Base-by-base conservation (phyloP, 306 rosid genomes). In the Medicago ruthenica region DNA sequence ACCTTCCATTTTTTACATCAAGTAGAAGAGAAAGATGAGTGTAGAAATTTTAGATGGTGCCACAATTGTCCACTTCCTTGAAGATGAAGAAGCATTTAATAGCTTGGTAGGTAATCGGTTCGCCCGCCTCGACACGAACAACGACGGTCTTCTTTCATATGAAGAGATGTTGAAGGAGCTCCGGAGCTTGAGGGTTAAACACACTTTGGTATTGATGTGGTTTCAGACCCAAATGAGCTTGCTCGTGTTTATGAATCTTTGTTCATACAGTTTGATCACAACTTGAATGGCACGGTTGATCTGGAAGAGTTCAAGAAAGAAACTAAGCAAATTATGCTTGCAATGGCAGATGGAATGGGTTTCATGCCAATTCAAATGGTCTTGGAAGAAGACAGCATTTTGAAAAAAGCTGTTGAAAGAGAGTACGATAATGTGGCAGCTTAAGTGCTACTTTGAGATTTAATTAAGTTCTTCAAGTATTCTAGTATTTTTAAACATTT, bases 161-260 rank as follows among this genome's bases (percentile, higher is more conserved):
- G 77, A 83, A 9, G 97, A 92, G 87, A 88, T 92, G 97, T 37
- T 92, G 74, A 88, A 74, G 86, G 96, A 92, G 85, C 81, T 92
- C 18, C 85, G 84, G 64, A 67, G 89, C 51, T 74, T 89, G 21
- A 83, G 93, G 69, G 85, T 89, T 13, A 92, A 67, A 88, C 87
- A 0, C 93, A 92, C 65, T 90, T 83, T 14, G 97, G 97, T 8
- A 50, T 88, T 5, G 97, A 89, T 50, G 89, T 77, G 70, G 82
- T 85, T 79, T 76, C 87, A 2, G 87, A 89, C 20, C 93, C 97
- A 0, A 74, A 61, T 4, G 96, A 92, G 83, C 81, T 84, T 80
- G 79, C 90, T 59, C 84, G 70, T 41, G 85, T 87, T n/a, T 89
- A 89, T 5, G 79, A 50, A 27, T 84, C 93, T 4, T 67, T 92